Base-by-base conservation (phyloP, 805 yeast genomes). In the Martiniozyma abietophila region DNA sequence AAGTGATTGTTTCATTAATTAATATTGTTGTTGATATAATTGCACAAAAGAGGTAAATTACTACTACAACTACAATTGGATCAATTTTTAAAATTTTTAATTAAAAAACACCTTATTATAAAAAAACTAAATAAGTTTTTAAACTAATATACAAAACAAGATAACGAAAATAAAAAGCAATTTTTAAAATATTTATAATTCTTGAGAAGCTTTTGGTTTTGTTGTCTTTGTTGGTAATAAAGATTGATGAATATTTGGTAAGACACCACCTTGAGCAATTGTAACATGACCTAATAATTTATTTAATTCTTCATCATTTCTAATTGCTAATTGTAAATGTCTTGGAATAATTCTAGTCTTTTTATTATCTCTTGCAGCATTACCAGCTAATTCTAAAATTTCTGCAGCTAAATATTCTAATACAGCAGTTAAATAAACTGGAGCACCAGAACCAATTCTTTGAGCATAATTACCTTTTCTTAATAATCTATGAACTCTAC, bases 381-480 rank as follows among this genome's bases (percentile, higher is more conserved):
- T 85, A 74, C 96, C 96, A 45, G 96, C 96, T 66, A 85, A 80
- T 72, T 89, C 97, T 57, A 89, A 78, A 50, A 89, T 85, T 77
- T 89, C 97, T 51, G 96, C 96, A 61, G 96, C 88, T 62, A 89
- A 76, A 65, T 89, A 89, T 69, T 89, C 97, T 56, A 89, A 74
- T 40, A 89, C 96, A 38, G 97, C 94, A 51, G 97, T 88, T 61
- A 89, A 74, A 71, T 88, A 89, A 46, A 89, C 89, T 69, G 97
- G 96, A 56, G 97, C 96, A 78, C 95, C 96, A 50, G 96, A 86
- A 76, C 97, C 96, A 54, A 89, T 80, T 73, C 97, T 80, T 71
- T 88, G 94, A 59, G 96, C 94, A 72, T 89, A 84, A 80, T 88
- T 84, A 64, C 95, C 96, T 70, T 81, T 85, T 78, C 94, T 84